Base-by-base conservation (phyloP, 2,329 filamentous ascomycete species). In the Phoma herbarum region DNA sequence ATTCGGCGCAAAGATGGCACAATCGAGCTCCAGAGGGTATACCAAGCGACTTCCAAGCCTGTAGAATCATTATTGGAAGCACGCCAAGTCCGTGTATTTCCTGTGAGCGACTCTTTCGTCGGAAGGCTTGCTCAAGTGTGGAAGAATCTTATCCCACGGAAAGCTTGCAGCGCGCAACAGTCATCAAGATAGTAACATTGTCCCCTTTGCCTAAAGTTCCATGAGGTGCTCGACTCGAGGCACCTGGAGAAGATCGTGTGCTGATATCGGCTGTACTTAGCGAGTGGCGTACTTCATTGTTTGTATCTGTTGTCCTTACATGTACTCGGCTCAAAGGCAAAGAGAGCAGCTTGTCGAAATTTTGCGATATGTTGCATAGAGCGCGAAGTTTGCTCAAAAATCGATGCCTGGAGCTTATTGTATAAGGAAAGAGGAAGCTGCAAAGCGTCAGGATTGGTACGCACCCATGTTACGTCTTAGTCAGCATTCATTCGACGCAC, bases 401-500 rank as follows among this genome's bases (percentile, higher is more conserved):
- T n/a, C n/a, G n/a, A n/a, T n/a, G n/a, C n/a, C n/a, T n/a, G n/a
- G n/a, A n/a, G n/a, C n/a, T 29, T 35, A n/a, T 35, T n/a, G 2
- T n/a, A 6, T 3, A 35, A n/a, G 7, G 31, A 7, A 35, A n/a
- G n/a, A 16, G 7, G 16, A n/a, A 35, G 31, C 14, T n/a, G n/a
- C 12, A 33, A 16, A 2, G 29, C 29, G 29, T 14, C 11, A 6
- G 3, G 12, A 16, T 33, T 5, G 9, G 16, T n/a, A 39, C 4
- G 18, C 18, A 39, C n/a, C n/a, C n/a, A n/a, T n/a, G n/a, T n/a
- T n/a, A n/a, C 9, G 18, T 39, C n/a, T 35, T 35, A 39, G 35
- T 74, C 70, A 2, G 67, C 70, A 4, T 72, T 35, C 31, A 16
- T 16, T n/a, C n/a, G 5, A 6, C 16, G 2, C 29, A 31, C 9